Base-by-base conservation (phyloP, 495 filamentous ascomycete genomes). In the Opeltia flavorubescens region DNA sequence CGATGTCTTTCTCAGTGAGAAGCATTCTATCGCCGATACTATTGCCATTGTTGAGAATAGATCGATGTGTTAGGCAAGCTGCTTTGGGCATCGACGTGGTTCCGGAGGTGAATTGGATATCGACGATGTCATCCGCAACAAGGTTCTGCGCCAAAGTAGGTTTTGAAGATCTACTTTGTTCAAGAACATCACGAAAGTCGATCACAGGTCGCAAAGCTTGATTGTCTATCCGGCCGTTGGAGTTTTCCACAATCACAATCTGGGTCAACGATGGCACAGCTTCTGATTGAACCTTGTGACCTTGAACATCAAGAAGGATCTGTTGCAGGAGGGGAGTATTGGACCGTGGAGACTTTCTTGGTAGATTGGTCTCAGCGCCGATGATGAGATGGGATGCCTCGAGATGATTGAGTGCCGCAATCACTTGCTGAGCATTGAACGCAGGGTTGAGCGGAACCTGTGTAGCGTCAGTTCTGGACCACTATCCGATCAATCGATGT, bases 31-130 rank as follows among this genome's bases (percentile, higher is more conserved):
- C 72, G 2, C 85, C 87, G 50, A 94, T 89, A 31, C 81, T 77
- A 6, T 70, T 72, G 27, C 88, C 87, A 59, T 95, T 95, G 60
- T 98, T 98, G 33, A 98, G 68, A 50, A 98, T 94, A 9, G 73
- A 78, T 6, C 68, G 72, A 62, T 98, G 91, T 5, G 74, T 80
- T 3, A 98, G 72, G 64, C 86, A 94, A 1, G 89, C 87, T 0
- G 91, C 91, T 67, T 98, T 98, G 2, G 91, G 91, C 57, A 74
- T 67, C 0, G 80, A 80, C 0, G 89, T 98, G 5, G 89, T 98
- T 24, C 89, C 91, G 5, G 84, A 89, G 6, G 91, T 98, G 63
- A 95, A 98, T 58, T 98, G 91, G 52, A 98, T 94, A 59, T 95
- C 95, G 36, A 93, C 78, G 2, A 84, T 77, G 13, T 98, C 91